These are phyloP conservation scores for Penicillium sp. DNA, from an alignment of 2,329 filamentous ascomycete genomes.

Conservation along the genomic window DNA sequence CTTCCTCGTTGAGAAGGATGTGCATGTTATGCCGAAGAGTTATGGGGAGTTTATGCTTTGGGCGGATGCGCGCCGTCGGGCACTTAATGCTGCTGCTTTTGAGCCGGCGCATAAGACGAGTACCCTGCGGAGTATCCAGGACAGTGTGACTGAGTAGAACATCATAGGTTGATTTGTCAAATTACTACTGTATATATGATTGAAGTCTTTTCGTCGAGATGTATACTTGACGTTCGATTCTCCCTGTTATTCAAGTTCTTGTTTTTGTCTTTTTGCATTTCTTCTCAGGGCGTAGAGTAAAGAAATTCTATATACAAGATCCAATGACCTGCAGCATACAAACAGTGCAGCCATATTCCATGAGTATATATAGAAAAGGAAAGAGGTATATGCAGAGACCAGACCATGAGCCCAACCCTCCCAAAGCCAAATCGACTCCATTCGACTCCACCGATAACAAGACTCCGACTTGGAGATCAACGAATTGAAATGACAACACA, in stretches of 20 bases:
- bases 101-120: conserved; percentile 31
- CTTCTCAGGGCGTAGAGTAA: too few species aligned
- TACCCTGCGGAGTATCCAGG: conserved; percentile 30
- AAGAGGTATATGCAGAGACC: conserved; percentile 2
- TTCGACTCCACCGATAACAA: conserved; percentile 15
- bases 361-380: not conserved
- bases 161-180: not conserved
- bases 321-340: too few species aligned
- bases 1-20: conserved; percentile 59
- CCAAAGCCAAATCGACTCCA: conserved; percentile 12
- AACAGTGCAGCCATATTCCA: not conserved
- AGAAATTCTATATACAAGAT: too few species aligned
- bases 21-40: conserved; percentile 60
- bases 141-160: conserved; percentile 38
- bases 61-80: conserved; percentile 55
- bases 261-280: too few species aligned
- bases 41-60: conserved; percentile 63
- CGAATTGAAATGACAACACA: conserved; percentile 5
- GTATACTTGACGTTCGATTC: too few species aligned
- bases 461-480: not conserved
- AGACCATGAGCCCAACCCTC: conserved; percentile 4
- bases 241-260: too few species aligned
- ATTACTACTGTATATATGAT: too few species aligned
- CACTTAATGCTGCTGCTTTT: conserved; percentile 48
- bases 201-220: too few species aligned